A percentile compares a stretch with the other conserved stretches of the same genome.
phyloP scores from a whole-genome alignment of 371 early-diverging fungal species.

The Mycotypha africana region DNA sequence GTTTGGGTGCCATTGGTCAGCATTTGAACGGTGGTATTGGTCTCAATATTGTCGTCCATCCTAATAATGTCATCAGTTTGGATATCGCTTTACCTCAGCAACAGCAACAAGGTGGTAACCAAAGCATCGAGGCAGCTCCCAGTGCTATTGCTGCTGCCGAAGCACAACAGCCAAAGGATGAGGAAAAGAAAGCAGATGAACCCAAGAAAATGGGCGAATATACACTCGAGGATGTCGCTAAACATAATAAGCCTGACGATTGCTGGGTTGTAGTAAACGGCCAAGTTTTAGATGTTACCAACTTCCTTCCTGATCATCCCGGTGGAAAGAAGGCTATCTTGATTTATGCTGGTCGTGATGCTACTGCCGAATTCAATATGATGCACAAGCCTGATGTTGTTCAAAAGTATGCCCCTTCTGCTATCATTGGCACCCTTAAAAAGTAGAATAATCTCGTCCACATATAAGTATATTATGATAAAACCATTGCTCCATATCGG shows the following conservation, averaged over 20 bases:
- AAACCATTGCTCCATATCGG: too few species aligned
- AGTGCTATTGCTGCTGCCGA: slow-evolving; percentile 17
- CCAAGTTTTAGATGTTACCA: slow-evolving; percentile 89
- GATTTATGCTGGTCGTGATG: slow-evolving; percentile 82
- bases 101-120: slow-evolving; percentile 15
- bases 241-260: slow-evolving; percentile 86
- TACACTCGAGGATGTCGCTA: slow-evolving; percentile 70
- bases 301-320: slow-evolving; percentile 86
- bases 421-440: slow-evolving; percentile 69
- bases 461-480: too few species aligned
- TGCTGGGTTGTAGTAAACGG: slow-evolving; percentile 95
- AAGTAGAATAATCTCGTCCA: too few species aligned
- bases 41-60: slow-evolving; percentile 51
- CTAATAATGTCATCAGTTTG: slow-evolving; percentile 55
- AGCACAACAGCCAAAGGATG: slow-evolving; percentile 20
- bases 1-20: slow-evolving; percentile 67
- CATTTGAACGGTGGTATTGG: slow-evolving; percentile 63
- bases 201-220: slow-evolving; percentile 43
- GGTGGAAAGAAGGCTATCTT: slow-evolving; percentile 81
- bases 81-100: slow-evolving; percentile 61
- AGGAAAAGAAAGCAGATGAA: slow-evolving; percentile 21
- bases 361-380: slow-evolving; percentile 91
- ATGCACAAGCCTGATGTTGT: slow-evolving; percentile 85
- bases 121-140: not conserved
- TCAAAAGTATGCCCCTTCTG: slow-evolving; percentile 81